Base-by-base conservation (phyloP, 768 basidiomycete species). In the Asterophora lycoperdoides region DNA sequence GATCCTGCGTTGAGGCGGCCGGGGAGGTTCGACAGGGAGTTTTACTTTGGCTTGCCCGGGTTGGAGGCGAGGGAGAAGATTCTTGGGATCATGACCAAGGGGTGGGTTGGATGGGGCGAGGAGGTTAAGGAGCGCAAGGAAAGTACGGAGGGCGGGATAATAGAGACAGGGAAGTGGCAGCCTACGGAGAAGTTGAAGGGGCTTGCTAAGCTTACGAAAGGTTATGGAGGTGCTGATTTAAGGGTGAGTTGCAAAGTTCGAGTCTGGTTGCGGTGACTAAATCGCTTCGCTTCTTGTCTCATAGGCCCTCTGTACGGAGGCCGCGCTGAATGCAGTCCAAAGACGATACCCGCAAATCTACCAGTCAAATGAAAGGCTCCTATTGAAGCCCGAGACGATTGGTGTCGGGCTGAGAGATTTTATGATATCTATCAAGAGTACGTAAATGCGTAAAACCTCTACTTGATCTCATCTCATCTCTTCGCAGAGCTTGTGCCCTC, bases 321-420 rank as follows among this genome's bases (percentile, higher is more conserved):
- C 96, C 8, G 89, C 93, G 1, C 65, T 99, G 57, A 98, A 98
- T 60, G 95, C 95, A 0, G 89, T 99, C 18, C 96, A 99, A 62
- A 73, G 96, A 50, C 77, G 88, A 46, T 99, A 99, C 65, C 96
- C 96, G 0, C 96, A 99, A 64, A 93, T 98, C 39, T 99, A 99
- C 75, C 87, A 90, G 68, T 87, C 90, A 4, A 81, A 76, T 28
- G 93, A 98, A 53, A 76, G 96, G 8, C 70, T 97, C 2, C 61
- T 93, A 41, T 74, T 98, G 46, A 80, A 90, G 54, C 89, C 94
- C 6, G 87, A 90, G 59, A 83, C 84, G 1, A 96, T 98, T 53
- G 75, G 76, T 28, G 82, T 97, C 14, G 80, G 85, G 29, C 73
- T 96, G 42, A 76, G 90, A 34, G 96, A 99, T 64, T 99, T 99